phyloP scores from a whole-genome alignment of 2,329 filamentous ascomycete species.

The Juglanconis sp. region DNA sequence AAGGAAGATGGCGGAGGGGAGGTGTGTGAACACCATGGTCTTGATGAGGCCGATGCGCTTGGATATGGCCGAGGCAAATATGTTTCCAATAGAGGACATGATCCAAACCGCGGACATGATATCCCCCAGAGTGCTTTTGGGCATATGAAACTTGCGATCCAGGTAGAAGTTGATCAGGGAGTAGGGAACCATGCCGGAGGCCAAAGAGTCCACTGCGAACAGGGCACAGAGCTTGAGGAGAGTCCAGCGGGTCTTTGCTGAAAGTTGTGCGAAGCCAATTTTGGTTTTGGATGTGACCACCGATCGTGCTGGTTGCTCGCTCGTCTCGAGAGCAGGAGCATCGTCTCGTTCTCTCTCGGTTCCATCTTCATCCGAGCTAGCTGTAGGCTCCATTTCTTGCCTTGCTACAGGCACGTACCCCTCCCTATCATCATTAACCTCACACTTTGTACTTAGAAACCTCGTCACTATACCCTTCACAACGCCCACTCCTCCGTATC shows the following conservation, averaged over 20 bases:
- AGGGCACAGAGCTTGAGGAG: slow-evolving; percentile 62
- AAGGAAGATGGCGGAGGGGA: slow-evolving; percentile 66
- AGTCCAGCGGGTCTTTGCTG: slow-evolving; percentile 9
- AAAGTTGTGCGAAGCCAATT: slow-evolving; percentile 8
- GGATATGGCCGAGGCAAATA: slow-evolving; percentile 52
- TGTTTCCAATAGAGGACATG: slow-evolving; percentile 48
- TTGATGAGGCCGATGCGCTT: slow-evolving; percentile 61
- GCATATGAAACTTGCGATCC: slow-evolving; percentile 29
- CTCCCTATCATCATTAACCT: slow-evolving; percentile 20
- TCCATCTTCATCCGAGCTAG: slow-evolving; percentile 28
- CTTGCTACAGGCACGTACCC: slow-evolving; percentile 39
- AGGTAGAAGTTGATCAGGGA: slow-evolving; percentile 18
- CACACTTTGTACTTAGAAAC: slow-evolving; percentile 34
- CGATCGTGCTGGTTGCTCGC: background rate
- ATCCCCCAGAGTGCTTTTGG: slow-evolving; percentile 48
- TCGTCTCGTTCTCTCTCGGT: slow-evolving; percentile 18
- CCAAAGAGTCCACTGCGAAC: slow-evolving; percentile 67
- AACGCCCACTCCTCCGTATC: slow-evolving; percentile 54
- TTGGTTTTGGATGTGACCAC: background rate
- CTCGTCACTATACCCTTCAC: slow-evolving; percentile 54
- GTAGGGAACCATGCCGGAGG: slow-evolving; percentile 64
- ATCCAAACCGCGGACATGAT: slow-evolving; percentile 54
- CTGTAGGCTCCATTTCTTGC: background rate
- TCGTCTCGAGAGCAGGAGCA: background rate
- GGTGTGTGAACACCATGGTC: slow-evolving; percentile 74